Evolutionary conservation across 495 filamentous ascomycete species (phyloP), one percentile per base, ranked within the genome.

Genomic region (Cercophora sp.): DNA sequence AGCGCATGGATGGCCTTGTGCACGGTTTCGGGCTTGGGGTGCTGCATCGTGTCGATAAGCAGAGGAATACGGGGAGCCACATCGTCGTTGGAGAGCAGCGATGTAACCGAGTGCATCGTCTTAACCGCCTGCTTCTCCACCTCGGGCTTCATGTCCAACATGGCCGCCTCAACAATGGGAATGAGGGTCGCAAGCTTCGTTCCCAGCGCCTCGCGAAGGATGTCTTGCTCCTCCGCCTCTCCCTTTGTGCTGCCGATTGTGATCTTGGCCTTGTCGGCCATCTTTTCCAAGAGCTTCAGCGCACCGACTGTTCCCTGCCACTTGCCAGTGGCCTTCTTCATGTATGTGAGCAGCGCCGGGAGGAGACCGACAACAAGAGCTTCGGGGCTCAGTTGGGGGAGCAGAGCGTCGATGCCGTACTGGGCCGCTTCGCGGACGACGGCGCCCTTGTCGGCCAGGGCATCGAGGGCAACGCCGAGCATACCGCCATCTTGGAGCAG

Each of bases 1-100:
- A 99, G 78, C 29, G 91, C 93, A 59, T 96, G 93, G 56, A 99
- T 99, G 34, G 93, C 91, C 73, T 95, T 93, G 62, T 93, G 87
- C 46, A 93, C 78, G 13, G 85, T 85, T 62, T 94, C 83, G n/a
- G 87, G 79, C 5, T 88, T 94, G 2, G 94, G 93, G 48, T 96
- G 84, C 62, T 96, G 87, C 85, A 99, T 96, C 32, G 90, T 89
- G 65, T 92, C 87, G 68, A 99, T 86, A 35, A 99, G 79, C 5
- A 96, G 83, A 4, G 93, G 94, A 57, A 97, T 94, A 57, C 92
- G 84, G 24, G 91, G 91, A 29, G 85, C 85, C 26, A 99, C 90
- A 69, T 99, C 93, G 70, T 99, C 93, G 74, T 99, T 99, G 59
- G 89, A 90, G 27, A 99, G 81, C 1, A 99, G 82, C 9, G 88